Base-by-base conservation (phyloP, 164 flowering plant species). In the Berberis thunbergii region DNA sequence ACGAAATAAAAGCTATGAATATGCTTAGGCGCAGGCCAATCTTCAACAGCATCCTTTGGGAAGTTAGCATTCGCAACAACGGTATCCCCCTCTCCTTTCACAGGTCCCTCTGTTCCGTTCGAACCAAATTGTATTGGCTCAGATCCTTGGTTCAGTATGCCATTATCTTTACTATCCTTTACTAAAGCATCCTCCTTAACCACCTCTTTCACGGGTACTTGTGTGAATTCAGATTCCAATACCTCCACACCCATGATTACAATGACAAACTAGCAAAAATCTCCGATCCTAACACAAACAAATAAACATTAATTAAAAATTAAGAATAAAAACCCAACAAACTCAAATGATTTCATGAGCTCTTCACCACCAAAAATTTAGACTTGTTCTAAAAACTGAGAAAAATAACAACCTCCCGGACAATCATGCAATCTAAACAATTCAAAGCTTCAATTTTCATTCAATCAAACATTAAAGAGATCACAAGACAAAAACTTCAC, bases 11-110 rank as follows among this genome's bases (percentile, higher is more conserved):
- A 91, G 3, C 69, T 56, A 71, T 89, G 86, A 41, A 81, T 77
- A 79, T 83, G 77, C 74, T 71, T 81, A 5, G 80, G 79, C 39
- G 69, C 86, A 53, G 98, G 95, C 98, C 98, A 93, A 62, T 88
- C 95, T 62, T 87, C 92, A 66, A 72, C 86, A 6, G 81, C 94
- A 79, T 93, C 83, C 76, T 81, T 86, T 0, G 95, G 95, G 7
- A 84, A 41, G 66, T 76, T 79, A 57, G 69, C 69, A 44, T 67
- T 77, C 1, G 73, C 53, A 11, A 71, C 78, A 43, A 67, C 64
- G 26, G 26, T 26, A 13, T 72, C 75, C 7, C 41, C 78, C 64
- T 80, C 89, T 45, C 52, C 75, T 63, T 81, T 80, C 4, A 57
- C 65, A 3, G 83, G 76, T 49, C 76, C 88, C 53, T 83, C 85